These are phyloP conservation scores for Hansfordia pulvinata DNA, from an alignment of 2,329 filamentous ascomycete genomes.

Conservation along the genomic window DNA sequence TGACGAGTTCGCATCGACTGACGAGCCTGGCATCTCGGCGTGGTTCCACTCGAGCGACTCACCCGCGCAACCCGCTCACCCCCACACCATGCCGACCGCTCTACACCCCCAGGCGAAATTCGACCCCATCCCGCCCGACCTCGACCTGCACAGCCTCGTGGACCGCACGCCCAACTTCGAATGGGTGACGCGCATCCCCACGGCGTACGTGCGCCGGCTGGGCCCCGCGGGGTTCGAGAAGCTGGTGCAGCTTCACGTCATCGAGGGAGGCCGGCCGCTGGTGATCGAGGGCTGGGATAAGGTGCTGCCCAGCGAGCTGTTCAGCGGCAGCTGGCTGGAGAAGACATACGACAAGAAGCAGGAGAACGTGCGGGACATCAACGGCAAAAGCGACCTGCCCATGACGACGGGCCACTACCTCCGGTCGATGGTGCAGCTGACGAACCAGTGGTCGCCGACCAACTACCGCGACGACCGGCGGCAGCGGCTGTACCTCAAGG, in stretches of 20 bases:
- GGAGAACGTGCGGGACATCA: conserved; percentile 75
- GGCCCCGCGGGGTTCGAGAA: conserved; percentile 74
- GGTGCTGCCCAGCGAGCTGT: conserved; percentile 61
- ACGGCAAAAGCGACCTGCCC: conserved; percentile 56
- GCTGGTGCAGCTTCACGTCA: conserved; percentile 70
- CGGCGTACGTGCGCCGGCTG: conserved; percentile 62
- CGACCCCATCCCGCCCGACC: conserved; percentile 75
- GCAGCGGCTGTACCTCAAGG: conserved; percentile 88
- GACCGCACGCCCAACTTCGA: conserved; percentile 73
- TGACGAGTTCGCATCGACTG: no score
- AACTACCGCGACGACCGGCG: conserved; percentile 69
- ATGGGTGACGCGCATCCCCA: conserved; percentile 70
- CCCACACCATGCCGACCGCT: conserved; percentile 70
- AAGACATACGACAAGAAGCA: conserved; percentile 67
- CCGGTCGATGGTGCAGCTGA: conserved; percentile 70
- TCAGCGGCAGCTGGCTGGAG: conserved; percentile 70
- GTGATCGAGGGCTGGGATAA: conserved; percentile 83
- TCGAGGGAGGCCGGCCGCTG: conserved; percentile 73
- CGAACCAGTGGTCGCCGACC: conserved; percentile 63
- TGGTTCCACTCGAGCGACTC: no score
- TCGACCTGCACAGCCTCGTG: conserved; percentile 65
- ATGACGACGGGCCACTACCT: conserved; percentile 88
- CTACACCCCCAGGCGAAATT: conserved; percentile 77
- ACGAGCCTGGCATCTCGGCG: no score
- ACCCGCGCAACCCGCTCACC: no score